A percentile compares a stretch with the other conserved stretches of the same genome.
These are phyloP conservation scores for Candida michaelii DNA, from an alignment of 805 yeast species.

Conservation along the genomic window DNA sequence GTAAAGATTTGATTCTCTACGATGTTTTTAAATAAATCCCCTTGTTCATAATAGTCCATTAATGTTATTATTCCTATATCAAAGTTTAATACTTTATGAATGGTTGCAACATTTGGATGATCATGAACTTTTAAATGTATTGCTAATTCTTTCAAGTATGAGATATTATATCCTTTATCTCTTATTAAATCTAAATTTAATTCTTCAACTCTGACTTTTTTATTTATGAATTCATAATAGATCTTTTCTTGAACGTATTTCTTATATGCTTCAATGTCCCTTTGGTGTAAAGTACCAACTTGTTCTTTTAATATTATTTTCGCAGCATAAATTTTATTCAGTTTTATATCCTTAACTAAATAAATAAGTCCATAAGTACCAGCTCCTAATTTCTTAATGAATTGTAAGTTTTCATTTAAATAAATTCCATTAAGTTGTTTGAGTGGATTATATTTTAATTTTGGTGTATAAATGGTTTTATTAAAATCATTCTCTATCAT, in stretches of 20 bases:
- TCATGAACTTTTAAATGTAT: slow-evolving; percentile 72
- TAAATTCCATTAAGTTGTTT: slow-evolving; percentile 9
- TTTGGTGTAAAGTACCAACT: slow-evolving; percentile 25
- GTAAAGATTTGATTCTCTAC: slow-evolving; percentile 70
- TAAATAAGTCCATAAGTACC: slow-evolving; percentile 88
- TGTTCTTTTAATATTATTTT: slow-evolving; percentile 62
- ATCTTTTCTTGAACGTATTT: slow-evolving; percentile 28
- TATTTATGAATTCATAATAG: slow-evolving; percentile 14
- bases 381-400: slow-evolving; percentile 63
- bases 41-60: slow-evolving; percentile 84
- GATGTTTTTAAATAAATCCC: slow-evolving; percentile 84
- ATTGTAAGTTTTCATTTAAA: slow-evolving; percentile 28
- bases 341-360: slow-evolving; percentile 55
- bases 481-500: slow-evolving; percentile 13
- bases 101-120: slow-evolving; percentile 76
- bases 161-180: slow-evolving; percentile 24
- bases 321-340: slow-evolving; percentile 61
- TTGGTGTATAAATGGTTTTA: slow-evolving; percentile 8
- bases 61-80: slow-evolving; percentile 63
- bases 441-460: slow-evolving; percentile 7
- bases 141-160: slow-evolving; percentile 62
- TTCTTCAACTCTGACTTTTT: slow-evolving; percentile 17
- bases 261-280: slow-evolving; percentile 30
- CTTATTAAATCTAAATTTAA: slow-evolving; percentile 24
- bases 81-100: slow-evolving; percentile 69